Base-by-base conservation (phyloP, 73 alveolate species). In the Paramecium primaurelia region DNA sequence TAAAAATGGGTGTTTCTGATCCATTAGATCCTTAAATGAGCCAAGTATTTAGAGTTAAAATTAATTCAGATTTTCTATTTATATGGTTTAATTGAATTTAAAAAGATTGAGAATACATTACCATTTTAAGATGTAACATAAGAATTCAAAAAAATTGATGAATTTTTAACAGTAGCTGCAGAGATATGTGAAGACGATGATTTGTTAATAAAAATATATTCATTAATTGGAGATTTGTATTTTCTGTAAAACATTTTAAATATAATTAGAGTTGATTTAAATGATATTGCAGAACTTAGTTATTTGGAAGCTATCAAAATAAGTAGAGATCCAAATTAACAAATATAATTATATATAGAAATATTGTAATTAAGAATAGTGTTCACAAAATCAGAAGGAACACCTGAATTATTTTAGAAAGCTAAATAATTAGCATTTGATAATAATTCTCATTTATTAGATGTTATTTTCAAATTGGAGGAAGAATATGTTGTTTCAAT, bases 371-470 rank as follows among this genome's bases (percentile, higher is more conserved):
- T 64, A 34, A 64, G 84, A 64, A 64, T 64, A 12, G 47, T 64
- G 1, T 64, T 64, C 30, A 32, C 28, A 64, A 28, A 64, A 64
- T 32, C 8, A 5, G 84, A 64, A 7, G 47, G 47, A 32, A 64
- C 84, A 64, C 3, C 20, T 12, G 84, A 64, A 11, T 14, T 64
- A 32, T 32, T 64, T 26, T 32, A 64, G 25, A 34, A 26, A 51
- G 84, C 84, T 64, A 64, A 64, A 64, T 64, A 64, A 9, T 64
- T 64, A 32, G 84, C 84, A 14, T 64, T 64, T n/a, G 42, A 64
- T 32, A 64, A 34, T 34, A 34, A 64, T 64, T 64, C 84, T 4
- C 16, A 28, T 32, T 64, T 64, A 12, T 64, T 64, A 28, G 84
- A 64, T 34, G 12, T 11, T 14, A 64, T 64, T 28, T 64, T 64